A percentile compares a stretch with the other conserved stretches of the same genome.
Evolutionary conservation across 352 stramenopile species (phyloP).

Genomic region (Phytophthora citricola): DNA sequence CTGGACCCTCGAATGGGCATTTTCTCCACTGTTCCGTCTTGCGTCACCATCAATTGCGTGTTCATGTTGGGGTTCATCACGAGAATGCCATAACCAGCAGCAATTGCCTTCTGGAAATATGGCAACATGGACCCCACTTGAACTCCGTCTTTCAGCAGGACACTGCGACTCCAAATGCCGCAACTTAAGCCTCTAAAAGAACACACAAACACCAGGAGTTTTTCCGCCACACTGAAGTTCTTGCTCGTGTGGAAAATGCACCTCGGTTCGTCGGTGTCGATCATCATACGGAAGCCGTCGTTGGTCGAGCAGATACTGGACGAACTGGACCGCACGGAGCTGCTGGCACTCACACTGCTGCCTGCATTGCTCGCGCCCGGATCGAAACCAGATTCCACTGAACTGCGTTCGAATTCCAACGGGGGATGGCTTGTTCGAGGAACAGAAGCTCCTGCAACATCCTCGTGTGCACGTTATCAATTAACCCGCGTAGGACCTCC

Average conservation of each 20-base stretch:
- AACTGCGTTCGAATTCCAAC: slow-evolving; percentile 65
- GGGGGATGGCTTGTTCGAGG: slow-evolving; percentile 78
- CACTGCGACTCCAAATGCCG: slow-evolving; percentile 89
- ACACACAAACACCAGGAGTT: slow-evolving; percentile 86
- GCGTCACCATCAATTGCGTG: slow-evolving; percentile 76
- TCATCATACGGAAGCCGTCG: slow-evolving; percentile 85
- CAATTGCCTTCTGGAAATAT: slow-evolving; percentile 82
- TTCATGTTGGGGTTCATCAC: slow-evolving; percentile 94
- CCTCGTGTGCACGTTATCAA: slow-evolving; percentile 75
- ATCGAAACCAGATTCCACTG: slow-evolving; percentile 56
- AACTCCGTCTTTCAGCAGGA: slow-evolving; percentile 87
- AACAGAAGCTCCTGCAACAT: slow-evolving; percentile 88
- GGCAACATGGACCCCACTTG: slow-evolving; percentile 91
- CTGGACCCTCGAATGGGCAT: slow-evolving; percentile 83
- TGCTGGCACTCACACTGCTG: slow-evolving; percentile 30
- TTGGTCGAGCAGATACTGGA: slow-evolving; percentile 85
- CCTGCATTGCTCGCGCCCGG: slow-evolving; percentile 43
- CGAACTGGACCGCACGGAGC: slow-evolving; percentile 69
- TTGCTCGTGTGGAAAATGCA: slow-evolving; percentile 87
- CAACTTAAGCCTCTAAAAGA: slow-evolving; percentile 79
- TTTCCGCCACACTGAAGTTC: slow-evolving; percentile 78
- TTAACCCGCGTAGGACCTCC: slow-evolving; percentile 70
- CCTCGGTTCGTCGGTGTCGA: slow-evolving; percentile 77
- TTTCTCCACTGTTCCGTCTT: slow-evolving; percentile 67
- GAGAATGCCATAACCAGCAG: slow-evolving; percentile 81